Evolutionary conservation across 2,329 filamentous ascomycete species (phyloP), one percentile per base, ranked within the genome.

Genomic region (Talaromyces verruculosus): DNA sequence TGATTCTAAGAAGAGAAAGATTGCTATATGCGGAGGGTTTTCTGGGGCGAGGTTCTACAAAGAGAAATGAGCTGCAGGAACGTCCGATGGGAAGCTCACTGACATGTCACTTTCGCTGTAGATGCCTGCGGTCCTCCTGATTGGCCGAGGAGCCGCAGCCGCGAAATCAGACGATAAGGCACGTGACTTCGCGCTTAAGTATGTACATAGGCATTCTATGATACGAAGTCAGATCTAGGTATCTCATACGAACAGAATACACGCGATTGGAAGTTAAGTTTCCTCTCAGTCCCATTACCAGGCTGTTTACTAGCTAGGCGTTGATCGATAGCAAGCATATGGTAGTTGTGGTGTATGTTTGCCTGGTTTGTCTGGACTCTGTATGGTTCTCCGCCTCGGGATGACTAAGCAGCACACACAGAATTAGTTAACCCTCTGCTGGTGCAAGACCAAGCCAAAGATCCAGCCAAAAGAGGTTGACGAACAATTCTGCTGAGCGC

Each of bases 321-420:
- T 25, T 25, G 25, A 4, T 25, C 25, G 25, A 25, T 3, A 25
- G 3, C 25, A 25, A 25, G 25, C 25, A 25, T 25, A 25, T 25
- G 25, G 25, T 25, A 25, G 25, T 25, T 25, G 25, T 25, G 25
- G 25, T 25, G 25, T 7, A 33, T 33, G 7, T 67, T 67, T 67
- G 66, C 35, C 49, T 65, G 15, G 45, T 67, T 67, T 67, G 65
- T 35, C 43, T 61, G 39, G 25, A 25, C 25, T 33, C 30, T 33
- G 33, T 35, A 10, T 5, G 19, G 19, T 17, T 63, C 47, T 35
- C 57, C 45, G 49, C 41, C 61, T 65, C 66, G 66, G 19, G 43
- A 63, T 69, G 68, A 69, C 66, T 69, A 68, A 69, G 68, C 64
- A 51, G 51, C 64, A 64, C 66, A 65, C 69, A 69, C 68, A 70